phyloP scores from a whole-genome alignment of 2,329 filamentous ascomycete genomes.

The Cladosporium cucumerinum region DNA sequence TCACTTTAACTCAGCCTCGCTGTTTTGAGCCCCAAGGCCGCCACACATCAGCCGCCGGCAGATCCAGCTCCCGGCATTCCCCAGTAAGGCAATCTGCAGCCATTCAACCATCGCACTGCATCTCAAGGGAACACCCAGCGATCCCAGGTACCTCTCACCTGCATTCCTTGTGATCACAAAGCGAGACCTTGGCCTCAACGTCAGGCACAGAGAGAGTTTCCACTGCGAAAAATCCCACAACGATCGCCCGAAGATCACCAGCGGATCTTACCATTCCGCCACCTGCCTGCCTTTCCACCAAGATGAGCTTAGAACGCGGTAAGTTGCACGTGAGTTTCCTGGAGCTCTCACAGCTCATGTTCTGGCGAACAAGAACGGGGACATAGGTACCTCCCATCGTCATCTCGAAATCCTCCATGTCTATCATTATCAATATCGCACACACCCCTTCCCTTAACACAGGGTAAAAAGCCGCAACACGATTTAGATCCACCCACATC shows the following conservation, averaged over 20 bases:
- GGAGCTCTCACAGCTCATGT: neutral
- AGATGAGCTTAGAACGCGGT: neutral
- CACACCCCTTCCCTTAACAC: slow-evolving; percentile 1
- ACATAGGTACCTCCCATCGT: neutral
- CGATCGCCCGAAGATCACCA: slow-evolving; percentile 12
- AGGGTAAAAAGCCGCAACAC: neutral
- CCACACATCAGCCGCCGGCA: slow-evolving; percentile 10
- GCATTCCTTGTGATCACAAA: neutral
- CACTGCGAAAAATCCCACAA: neutral
- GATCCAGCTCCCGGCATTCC: neutral
- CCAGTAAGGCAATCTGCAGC: neutral
- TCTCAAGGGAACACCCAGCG: neutral
- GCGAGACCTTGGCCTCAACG: neutral
- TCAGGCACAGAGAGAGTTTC: neutral
- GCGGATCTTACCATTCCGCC: neutral
- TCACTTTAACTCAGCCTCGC: slow-evolving; percentile 4
- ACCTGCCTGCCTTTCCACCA: neutral
- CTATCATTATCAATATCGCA: slow-evolving; percentile 2
- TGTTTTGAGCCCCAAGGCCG: slow-evolving; percentile 2
- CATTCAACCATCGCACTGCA: neutral
- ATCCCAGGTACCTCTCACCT: neutral
- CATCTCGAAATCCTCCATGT: neutral
- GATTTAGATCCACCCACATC: neutral
- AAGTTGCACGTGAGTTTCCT: slow-evolving; percentile 9
- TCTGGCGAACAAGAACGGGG: neutral